phyloP scores from a whole-genome alignment of 176 grass and related monocot genomes.

The Aegilops longissima region DNA sequence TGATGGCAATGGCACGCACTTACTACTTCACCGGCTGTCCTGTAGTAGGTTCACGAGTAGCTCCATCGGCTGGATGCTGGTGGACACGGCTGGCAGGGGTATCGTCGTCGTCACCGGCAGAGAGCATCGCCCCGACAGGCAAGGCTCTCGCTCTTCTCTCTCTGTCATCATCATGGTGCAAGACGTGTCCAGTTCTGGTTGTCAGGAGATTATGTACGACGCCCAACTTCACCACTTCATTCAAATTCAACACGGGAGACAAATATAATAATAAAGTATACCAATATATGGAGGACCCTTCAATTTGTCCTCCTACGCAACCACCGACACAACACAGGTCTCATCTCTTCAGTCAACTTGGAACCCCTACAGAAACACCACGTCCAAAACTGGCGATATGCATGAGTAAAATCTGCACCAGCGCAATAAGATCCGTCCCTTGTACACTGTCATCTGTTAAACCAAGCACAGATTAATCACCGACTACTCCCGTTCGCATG shows the following conservation, averaged over 20 bases:
- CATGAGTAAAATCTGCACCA: constrained; percentile 18
- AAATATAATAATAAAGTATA: neutral
- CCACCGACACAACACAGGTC: constrained; percentile 2
- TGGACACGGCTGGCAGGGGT: too few relatives aligned
- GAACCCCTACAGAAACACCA: neutral
- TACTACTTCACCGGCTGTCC: too few relatives aligned
- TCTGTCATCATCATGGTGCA: too few relatives aligned
- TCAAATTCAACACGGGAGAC: neutral
- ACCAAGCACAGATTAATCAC: neutral
- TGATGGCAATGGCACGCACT: too few relatives aligned
- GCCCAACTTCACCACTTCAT: neutral
- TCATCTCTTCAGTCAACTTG: neutral
- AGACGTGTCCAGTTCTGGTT: too few relatives aligned
- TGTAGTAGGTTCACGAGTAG: too few relatives aligned
- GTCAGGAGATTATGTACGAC: neutral
- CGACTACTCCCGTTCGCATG: constrained; percentile 50
- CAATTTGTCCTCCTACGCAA: neutral
- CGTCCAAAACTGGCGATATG: neutral
- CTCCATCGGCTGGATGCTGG: too few relatives aligned
- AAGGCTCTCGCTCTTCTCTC: too few relatives aligned
- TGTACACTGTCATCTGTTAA: constrained; percentile 18
- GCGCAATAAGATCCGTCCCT: neutral
- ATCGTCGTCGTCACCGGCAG: too few relatives aligned
- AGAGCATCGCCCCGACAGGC: too few relatives aligned
- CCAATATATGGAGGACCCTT: neutral